Evolutionary conservation across 2,329 filamentous ascomycete genomes (phyloP).

Genomic region (Fusarium scirpi): DNA sequence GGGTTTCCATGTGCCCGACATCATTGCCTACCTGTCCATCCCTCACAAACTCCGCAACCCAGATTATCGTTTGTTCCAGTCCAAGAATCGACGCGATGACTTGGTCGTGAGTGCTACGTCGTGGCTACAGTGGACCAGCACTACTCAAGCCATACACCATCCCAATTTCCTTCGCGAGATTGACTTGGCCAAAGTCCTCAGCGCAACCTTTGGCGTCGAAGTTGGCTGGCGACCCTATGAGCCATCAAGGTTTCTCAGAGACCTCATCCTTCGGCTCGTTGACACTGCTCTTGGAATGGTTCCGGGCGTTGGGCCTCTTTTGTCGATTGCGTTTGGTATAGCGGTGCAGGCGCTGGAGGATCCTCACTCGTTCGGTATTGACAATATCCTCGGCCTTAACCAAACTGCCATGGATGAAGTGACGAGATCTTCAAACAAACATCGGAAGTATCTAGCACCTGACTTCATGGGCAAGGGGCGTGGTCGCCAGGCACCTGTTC

Average conservation of each 20-base stretch:
- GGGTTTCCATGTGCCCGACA: slow-evolving; percentile 5
- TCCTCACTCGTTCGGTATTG: neutral
- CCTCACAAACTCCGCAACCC: slow-evolving; percentile 17
- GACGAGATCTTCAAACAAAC: neutral
- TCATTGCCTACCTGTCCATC: slow-evolving; percentile 18
- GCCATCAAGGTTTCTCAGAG: neutral
- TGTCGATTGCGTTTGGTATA: slow-evolving; percentile 12
- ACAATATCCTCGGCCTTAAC: neutral
- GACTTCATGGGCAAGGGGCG: neutral
- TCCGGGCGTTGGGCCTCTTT: neutral
- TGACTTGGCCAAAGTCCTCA: slow-evolving; percentile 6
- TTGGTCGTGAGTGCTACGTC: neutral
- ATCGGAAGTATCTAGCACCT: slow-evolving; percentile 5
- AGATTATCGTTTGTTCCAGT: fast-evolving
- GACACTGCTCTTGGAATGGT: neutral
- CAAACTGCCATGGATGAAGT: neutral
- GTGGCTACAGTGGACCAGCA: neutral
- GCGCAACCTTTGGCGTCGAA: slow-evolving; percentile 14
- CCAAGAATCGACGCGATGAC: neutral
- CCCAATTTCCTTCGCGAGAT: slow-evolving; percentile 6
- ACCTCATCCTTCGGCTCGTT: neutral
- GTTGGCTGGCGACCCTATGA: slow-evolving; percentile 20
- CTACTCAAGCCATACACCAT: fast-evolving
- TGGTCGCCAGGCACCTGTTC: fast-evolving
- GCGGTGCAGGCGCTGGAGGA: slow-evolving; percentile 8